These are phyloP conservation scores for Zygotorulaspora chibaensis DNA, from an alignment of 805 yeast species.

Conservation along the genomic window DNA sequence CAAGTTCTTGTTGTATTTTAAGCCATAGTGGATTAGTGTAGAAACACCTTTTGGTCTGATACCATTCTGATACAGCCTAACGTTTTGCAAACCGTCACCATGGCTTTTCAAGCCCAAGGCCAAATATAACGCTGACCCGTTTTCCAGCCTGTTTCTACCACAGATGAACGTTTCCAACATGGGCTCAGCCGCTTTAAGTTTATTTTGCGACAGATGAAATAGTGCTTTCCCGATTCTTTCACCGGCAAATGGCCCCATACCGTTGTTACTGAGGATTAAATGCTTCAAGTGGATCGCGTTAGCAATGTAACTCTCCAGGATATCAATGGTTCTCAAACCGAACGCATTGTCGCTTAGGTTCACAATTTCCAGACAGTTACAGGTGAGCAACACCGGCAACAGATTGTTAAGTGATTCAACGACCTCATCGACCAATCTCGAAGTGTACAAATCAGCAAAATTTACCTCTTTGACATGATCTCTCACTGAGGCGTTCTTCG, in stretches of 20 bases:
- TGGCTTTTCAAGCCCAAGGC: slow-evolving; percentile 83
- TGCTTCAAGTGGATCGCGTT: slow-evolving; percentile 79
- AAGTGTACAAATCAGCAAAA: slow-evolving; percentile 91
- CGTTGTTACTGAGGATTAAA: slow-evolving; percentile 86
- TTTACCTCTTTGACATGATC: slow-evolving; percentile 61
- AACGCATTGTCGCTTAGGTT: slow-evolving; percentile 94
- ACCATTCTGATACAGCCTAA: slow-evolving; percentile 91
- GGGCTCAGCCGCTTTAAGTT: slow-evolving; percentile 43
- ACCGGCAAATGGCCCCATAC: slow-evolving; percentile 98
- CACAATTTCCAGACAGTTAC: slow-evolving; percentile 64
- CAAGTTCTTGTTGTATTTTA: slow-evolving; percentile 55
- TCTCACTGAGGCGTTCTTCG: slow-evolving; percentile 33
- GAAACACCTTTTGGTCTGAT: slow-evolving; percentile 91
- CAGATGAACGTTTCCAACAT: slow-evolving; percentile 83
- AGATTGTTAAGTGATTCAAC: slow-evolving; percentile 74
- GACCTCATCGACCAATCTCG: slow-evolving; percentile 90
- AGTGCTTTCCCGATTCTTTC: slow-evolving; percentile 87
- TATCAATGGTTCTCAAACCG: slow-evolving; percentile 92
- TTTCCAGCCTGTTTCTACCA: slow-evolving; percentile 95
- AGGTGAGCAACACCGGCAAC: slow-evolving; percentile 66
- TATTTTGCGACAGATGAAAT: slow-evolving; percentile 62
- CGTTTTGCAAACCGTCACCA: slow-evolving; percentile 56
- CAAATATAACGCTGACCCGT: slow-evolving; percentile 84
- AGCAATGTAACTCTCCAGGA: slow-evolving; percentile 71
- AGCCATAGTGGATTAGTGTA: slow-evolving; percentile 67